A percentile compares a stretch with the other conserved stretches of the same genome.
Evolutionary conservation across 345 rosid genomes (phyloP).

Genomic region (Alliaria petiolata): DNA sequence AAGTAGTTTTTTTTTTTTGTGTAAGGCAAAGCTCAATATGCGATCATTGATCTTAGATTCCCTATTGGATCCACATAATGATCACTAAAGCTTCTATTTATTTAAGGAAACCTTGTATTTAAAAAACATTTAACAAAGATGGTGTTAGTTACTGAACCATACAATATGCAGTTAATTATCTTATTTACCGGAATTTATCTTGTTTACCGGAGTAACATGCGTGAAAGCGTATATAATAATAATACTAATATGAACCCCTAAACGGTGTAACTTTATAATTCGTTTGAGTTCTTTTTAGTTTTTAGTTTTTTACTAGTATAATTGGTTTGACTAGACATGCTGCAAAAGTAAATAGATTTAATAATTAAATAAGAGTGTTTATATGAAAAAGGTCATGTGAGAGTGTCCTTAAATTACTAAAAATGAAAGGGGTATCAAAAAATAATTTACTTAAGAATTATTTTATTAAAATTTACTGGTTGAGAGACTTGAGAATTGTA

Average conservation of each 20-base stretch:
- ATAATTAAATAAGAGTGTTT: not conserved
- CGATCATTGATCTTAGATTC: constrained; percentile 1
- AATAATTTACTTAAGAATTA: not conserved
- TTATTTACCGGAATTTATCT: not conserved
- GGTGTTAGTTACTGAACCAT: not conserved
- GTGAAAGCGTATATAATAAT: not conserved
- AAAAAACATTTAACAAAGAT: not conserved
- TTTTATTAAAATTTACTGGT: not conserved
- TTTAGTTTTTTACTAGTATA: too few relatives aligned
- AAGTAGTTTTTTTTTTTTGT: not conserved
- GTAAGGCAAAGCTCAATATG: not conserved
- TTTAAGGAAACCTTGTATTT: too few relatives aligned
- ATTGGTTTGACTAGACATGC: not conserved
- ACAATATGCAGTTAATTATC: not conserved
- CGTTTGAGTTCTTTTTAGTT: not conserved
- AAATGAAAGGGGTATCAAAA: not conserved
- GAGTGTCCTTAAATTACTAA: constrained; percentile 30
- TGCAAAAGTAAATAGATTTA: not conserved
- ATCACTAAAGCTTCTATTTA: not conserved
- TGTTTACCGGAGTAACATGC: not conserved
- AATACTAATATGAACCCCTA: not conserved
- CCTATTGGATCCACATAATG: constrained; percentile 10
- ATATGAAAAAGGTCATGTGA: constrained; percentile 1
- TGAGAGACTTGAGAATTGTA: not conserved
- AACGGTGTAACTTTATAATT: not conserved